These are phyloP conservation scores for Fagopyrum homotropicum DNA, from an alignment of 148 eudicot species.

Conservation along the genomic window DNA sequence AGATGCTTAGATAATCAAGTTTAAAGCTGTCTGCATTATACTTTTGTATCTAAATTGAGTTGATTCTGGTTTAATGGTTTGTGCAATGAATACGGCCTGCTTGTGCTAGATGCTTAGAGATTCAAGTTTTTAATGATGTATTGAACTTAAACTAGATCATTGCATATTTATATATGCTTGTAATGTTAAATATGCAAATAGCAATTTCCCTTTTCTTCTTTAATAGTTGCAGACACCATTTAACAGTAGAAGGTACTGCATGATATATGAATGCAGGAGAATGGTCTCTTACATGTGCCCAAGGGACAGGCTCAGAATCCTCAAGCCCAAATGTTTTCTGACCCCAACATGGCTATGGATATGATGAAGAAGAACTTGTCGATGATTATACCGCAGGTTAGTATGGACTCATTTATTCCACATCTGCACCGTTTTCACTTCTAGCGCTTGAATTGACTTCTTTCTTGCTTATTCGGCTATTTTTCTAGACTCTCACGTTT, in stretches of 20 bases:
- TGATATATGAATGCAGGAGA: slow-evolving; percentile 50
- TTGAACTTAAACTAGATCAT: not conserved
- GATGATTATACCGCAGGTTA: slow-evolving; percentile 36
- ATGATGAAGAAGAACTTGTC: slow-evolving; percentile 99
- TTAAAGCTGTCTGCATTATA: too few species aligned
- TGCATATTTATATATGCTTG: not conserved
- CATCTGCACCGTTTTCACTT: slow-evolving; percentile 88
- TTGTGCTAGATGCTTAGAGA: too few species aligned
- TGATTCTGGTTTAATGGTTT: too few species aligned
- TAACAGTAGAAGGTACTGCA: not conserved
- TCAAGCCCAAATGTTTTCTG: slow-evolving; percentile 99
- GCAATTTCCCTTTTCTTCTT: not conserved
- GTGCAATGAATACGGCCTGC: too few species aligned
- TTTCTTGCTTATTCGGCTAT: too few species aligned
- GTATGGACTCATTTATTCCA: slow-evolving; percentile 28
- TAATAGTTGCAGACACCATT: not conserved
- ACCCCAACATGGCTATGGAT: slow-evolving; percentile 99
- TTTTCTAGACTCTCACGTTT: slow-evolving; percentile 84
- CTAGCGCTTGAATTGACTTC: slow-evolving; percentile 28
- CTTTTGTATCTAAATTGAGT: too few species aligned
- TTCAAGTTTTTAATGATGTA: not conserved
- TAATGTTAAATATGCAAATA: not conserved
- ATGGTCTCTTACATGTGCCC: slow-evolving; percentile 87
- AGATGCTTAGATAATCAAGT: too few species aligned
- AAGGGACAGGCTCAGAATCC: slow-evolving; percentile 84